These are phyloP conservation scores for Apiotrichum laibachii DNA, from an alignment of 1,284 basidiomycete genomes.

Conservation along the genomic window DNA sequence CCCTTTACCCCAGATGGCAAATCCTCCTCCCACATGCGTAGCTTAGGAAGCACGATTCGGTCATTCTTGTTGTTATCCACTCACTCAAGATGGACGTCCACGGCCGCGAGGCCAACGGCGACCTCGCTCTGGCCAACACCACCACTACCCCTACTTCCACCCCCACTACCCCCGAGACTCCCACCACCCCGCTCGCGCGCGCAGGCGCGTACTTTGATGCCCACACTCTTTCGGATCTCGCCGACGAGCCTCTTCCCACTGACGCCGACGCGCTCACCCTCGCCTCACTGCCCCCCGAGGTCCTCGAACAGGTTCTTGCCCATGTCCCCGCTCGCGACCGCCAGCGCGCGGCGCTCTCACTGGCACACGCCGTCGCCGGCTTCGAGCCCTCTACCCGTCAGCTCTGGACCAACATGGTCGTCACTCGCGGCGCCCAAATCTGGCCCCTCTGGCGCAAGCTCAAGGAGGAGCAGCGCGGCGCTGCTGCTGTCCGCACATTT, in stretches of 20 bases:
- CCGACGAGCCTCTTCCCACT: background rate
- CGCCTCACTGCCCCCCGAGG: conserved; percentile 44
- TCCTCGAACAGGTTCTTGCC: conserved; percentile 44
- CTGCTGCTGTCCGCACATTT: conserved; percentile 32
- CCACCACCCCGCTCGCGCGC: background rate
- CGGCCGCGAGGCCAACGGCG: background rate
- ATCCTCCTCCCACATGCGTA: too few relatives aligned
- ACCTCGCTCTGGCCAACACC: conserved; percentile 6
- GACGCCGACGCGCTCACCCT: conserved; percentile 7
- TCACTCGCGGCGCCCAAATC: conserved; percentile 30
- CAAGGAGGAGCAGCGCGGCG: conserved; percentile 24
- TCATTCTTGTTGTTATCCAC: background rate
- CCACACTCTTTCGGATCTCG: background rate
- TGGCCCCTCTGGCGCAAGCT: conserved; percentile 37
- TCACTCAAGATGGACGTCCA: conserved; percentile 3
- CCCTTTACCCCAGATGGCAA: too few relatives aligned
- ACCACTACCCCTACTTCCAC: background rate
- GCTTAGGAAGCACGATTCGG: too few relatives aligned
- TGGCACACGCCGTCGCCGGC: conserved; percentile 29
- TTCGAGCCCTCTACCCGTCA: conserved; percentile 31
- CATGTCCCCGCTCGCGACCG: conserved; percentile 39
- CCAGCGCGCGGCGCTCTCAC: conserved; percentile 42
- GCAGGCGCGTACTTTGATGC: background rate
- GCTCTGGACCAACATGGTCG: conserved; percentile 45
- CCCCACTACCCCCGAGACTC: background rate